These are phyloP conservation scores for Apiotrichum montevideense DNA, from an alignment of 1,284 basidiomycete genomes.

Conservation along the genomic window DNA sequence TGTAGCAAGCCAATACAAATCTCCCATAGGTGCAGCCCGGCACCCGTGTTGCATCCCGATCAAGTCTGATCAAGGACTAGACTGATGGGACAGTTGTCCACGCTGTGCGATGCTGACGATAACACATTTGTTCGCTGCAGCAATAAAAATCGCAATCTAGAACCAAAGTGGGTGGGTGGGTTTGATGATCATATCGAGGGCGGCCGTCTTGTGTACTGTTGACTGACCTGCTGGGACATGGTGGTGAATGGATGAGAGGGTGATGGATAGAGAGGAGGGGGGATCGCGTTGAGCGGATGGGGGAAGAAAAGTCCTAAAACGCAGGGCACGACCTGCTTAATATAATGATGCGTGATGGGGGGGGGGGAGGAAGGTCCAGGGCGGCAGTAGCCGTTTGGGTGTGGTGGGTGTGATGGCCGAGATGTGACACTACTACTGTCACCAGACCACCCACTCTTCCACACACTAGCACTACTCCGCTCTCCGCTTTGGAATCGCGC, in stretches of 20 bases:
- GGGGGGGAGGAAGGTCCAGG: too few relatives aligned
- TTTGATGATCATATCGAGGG: neutral
- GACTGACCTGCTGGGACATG: constrained; percentile 1
- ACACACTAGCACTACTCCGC: too few relatives aligned
- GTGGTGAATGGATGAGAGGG: neutral
- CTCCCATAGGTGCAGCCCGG: constrained; percentile 21
- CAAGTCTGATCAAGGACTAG: neutral
- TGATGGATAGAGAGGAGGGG: neutral
- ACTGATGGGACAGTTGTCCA: neutral
- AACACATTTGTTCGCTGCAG: neutral
- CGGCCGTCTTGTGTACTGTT: neutral
- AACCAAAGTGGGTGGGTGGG: too few relatives aligned
- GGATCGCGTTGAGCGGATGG: neutral
- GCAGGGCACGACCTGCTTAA: too few relatives aligned
- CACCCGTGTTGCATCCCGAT: constrained; percentile 45
- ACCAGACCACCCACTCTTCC: too few relatives aligned
- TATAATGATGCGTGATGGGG: too few relatives aligned
- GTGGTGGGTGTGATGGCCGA: too few relatives aligned
- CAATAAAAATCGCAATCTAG: too few relatives aligned
- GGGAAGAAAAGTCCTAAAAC: too few relatives aligned
- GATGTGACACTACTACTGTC: too few relatives aligned
- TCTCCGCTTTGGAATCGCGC: too few relatives aligned
- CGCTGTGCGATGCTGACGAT: neutral
- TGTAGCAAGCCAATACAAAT: neutral
- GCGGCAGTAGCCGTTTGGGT: too few relatives aligned